Evolutionary conservation across 2,329 filamentous ascomycete species (phyloP), one percentile per base, ranked within the genome.

Genomic region (Aspergillus awamori): DNA sequence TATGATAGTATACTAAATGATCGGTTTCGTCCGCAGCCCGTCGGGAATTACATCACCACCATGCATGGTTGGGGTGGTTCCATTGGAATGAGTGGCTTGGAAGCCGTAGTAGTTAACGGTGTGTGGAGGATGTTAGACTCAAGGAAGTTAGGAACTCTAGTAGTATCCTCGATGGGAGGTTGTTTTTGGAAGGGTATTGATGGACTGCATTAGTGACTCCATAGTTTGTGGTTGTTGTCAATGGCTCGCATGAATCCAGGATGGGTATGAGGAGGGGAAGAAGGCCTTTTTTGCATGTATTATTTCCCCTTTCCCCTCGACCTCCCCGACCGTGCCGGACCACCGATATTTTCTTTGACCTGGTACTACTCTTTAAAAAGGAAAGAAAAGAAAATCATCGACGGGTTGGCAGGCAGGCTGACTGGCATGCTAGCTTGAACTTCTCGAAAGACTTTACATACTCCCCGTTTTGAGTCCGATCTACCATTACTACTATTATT

Each of bases 1-100:
- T 51, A 26, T 51, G 47, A 51, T 20, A 45, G 41, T 11, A 45
- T 11, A 22, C n/a, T 17, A 45, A 51, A 33, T 28, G 47, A 51
- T 51, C 41, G 47, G 47, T 51, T 51, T 51, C 47, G 47, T 51
- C 15, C 47, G 26, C n/a, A 10, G 15, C n/a, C 22, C 47, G n/a
- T 28, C 47, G 47, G 47, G 47, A 33, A 51, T 51, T 51, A 51
- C 47, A 51, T 51, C 47, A 51, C 47, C 47, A 51, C 47, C 45
- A 51, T 45, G 41, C 26, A 20, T 33, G 22, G 43, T 5, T 24
- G 6, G 45, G 45, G 45, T 49, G 45, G 45, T 49, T 49, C 45
- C 45, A 49, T 49, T 26, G 22, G 13, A 6, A 15, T 5, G 8
- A 26, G 24, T 49, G 22, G 17, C 10, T 11, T 22, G 17, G 30